Evolutionary conservation across 768 basidiomycete species (phyloP).

Genomic region (Tricholomella constricta): DNA sequence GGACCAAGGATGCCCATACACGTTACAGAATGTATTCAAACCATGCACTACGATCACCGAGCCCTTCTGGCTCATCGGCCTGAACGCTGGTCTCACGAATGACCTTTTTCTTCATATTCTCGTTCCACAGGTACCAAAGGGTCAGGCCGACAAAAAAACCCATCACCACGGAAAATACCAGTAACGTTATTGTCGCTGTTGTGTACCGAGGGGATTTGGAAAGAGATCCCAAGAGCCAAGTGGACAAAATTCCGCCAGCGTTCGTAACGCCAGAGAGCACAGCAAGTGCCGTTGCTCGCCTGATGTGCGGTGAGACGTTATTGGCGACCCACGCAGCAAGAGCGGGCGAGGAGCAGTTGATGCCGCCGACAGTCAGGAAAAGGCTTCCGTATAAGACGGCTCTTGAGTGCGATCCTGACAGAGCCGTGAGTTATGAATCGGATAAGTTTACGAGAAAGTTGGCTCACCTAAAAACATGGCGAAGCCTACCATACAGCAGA

Average conservation of each 20-base stretch:
- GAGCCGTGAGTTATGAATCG: constrained; percentile 4
- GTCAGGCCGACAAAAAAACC: constrained; percentile 24
- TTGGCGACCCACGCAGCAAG: constrained; percentile 43
- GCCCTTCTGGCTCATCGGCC: constrained; percentile 28
- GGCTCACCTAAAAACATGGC: constrained; percentile 40
- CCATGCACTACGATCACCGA: constrained; percentile 41
- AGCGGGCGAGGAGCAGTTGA: constrained; percentile 36
- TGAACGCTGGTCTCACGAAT: constrained; percentile 20
- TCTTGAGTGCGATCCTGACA: constrained; percentile 8
- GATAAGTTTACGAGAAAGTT: constrained; percentile 1
- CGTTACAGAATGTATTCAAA: constrained; percentile 35
- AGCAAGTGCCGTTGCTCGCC: constrained; percentile 43
- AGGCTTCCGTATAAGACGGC: constrained; percentile 37
- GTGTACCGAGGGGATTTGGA: constrained; percentile 39
- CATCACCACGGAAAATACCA: constrained; percentile 27
- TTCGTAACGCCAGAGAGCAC: constrained; percentile 36
- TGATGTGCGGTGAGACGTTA: constrained; percentile 39
- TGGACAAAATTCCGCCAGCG: constrained; percentile 41
- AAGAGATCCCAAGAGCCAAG: constrained; percentile 42
- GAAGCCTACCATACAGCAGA: constrained; percentile 34
- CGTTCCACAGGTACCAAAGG: constrained; percentile 26
- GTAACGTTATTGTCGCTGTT: constrained; percentile 31
- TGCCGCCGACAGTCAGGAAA: constrained; percentile 37
- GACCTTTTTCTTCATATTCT: constrained; percentile 33
- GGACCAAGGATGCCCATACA: neutral